These are phyloP conservation scores for Lolium multiflorum DNA, from an alignment of 176 grass and related monocot species.

Conservation along the genomic window DNA sequence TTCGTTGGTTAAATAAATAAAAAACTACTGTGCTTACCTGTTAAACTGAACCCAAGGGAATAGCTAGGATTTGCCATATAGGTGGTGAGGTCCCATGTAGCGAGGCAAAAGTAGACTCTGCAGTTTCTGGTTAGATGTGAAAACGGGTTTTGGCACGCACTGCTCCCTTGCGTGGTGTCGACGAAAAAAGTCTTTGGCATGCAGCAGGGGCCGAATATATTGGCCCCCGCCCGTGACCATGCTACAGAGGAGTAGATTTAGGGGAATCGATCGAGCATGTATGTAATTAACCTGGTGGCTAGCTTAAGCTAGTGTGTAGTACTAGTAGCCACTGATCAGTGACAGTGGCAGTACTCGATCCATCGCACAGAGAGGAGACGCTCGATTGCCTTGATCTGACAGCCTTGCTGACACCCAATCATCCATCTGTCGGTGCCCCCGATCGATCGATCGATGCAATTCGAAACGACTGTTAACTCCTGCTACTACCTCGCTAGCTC, in stretches of 20 bases:
- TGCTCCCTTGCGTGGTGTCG: neutral
- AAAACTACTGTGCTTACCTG: too few species aligned
- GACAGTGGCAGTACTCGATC: neutral
- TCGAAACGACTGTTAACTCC: neutral
- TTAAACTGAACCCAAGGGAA: too few species aligned
- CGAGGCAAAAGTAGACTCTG: neutral
- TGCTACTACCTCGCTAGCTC: neutral
- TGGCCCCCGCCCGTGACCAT: constrained; percentile 26
- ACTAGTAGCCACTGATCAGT: neutral
- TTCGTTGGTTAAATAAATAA: too few species aligned
- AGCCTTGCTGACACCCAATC: neutral
- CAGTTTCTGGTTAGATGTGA: neutral
- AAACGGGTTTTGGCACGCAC: neutral
- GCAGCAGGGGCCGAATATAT: neutral
- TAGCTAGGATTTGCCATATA: neutral
- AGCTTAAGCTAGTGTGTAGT: neutral
- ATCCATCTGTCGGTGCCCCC: neutral
- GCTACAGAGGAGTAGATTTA: neutral
- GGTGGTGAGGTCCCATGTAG: neutral
- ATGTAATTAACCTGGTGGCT: neutral
- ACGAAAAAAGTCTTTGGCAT: neutral
- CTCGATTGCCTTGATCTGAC: neutral
- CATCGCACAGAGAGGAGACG: too few species aligned
- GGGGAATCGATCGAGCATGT: neutral
- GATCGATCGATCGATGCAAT: neutral